Conservation (phyloP, 306 rosid genomes). For the Cucumis hystrix region DNA sequence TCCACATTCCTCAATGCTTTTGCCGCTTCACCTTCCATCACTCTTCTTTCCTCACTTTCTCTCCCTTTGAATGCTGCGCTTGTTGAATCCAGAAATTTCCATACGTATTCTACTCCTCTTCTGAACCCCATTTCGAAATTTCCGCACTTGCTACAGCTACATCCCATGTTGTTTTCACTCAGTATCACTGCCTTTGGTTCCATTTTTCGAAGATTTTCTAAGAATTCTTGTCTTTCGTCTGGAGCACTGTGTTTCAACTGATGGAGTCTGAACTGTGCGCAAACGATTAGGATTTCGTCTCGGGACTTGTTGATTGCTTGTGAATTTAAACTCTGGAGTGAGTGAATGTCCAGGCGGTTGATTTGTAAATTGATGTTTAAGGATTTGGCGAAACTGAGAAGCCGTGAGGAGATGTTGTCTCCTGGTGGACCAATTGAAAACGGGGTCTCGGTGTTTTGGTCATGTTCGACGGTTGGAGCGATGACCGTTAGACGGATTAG, state of each 20-base stretch:
- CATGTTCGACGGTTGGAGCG: conserved; percentile 27
- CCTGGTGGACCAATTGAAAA: conserved; percentile 73
- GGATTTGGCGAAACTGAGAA: conserved; percentile 58
- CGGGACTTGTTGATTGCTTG: conserved; percentile 24
- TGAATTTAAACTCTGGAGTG: conserved; percentile 29
- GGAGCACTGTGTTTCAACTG: conserved; percentile 42
- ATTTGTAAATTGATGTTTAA: conserved; percentile 56
- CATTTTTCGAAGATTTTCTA: conserved; percentile 35
- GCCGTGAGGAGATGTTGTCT: conserved; percentile 46
- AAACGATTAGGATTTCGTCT: conserved; percentile 55
- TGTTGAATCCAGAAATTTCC: conserved; percentile 79
- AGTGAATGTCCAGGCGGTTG: conserved; percentile 40
- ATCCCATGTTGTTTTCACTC: conserved; percentile 65
- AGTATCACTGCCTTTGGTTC: conserved; percentile 66
- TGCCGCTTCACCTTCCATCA: conserved; percentile 95
- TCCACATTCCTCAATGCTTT: conserved; percentile 37
- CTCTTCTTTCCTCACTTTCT: conserved; percentile 62
- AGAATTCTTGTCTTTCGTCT: conserved; percentile 50
- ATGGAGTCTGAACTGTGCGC: conserved; percentile 77
- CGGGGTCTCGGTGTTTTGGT: conserved; percentile 35
- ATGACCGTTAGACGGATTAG: conserved; percentile 66
- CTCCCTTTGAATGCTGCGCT: conserved; percentile 67
- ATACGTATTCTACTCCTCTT: conserved; percentile 49
- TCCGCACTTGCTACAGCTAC: conserved; percentile 65
- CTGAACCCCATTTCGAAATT: conserved; percentile 41